Conservation (phyloP, 305 asterid genomes). For the Ilex paraguariensis region DNA sequence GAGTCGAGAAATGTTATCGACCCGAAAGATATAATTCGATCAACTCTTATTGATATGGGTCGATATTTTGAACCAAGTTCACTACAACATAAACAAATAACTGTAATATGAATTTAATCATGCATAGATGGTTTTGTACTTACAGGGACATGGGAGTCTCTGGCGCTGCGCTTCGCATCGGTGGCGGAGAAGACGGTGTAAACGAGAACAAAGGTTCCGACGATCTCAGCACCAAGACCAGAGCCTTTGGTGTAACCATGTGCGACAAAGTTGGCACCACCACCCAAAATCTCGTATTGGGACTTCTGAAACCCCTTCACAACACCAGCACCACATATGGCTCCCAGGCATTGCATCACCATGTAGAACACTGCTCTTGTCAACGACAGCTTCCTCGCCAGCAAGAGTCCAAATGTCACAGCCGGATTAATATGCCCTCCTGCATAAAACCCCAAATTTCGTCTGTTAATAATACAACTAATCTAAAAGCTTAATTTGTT, state of each 20-base stretch:
- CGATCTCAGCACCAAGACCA: neutral
- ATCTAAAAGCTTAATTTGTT: no score
- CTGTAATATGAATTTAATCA: no score
- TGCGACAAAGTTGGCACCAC: conserved; percentile 9
- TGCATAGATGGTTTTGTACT: conserved; percentile 3
- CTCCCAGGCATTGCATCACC: no score
- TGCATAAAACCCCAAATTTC: neutral
- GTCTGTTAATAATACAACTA: no score
- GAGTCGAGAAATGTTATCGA: no score
- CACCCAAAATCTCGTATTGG: conserved; percentile 6
- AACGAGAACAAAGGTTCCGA: no score
- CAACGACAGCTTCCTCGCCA: conserved; percentile 9
- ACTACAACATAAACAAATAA: no score
- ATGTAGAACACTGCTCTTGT: neutral
- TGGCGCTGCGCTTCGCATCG: conserved; percentile 18
- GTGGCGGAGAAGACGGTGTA: conserved; percentile 9
- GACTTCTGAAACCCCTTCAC: conserved; percentile 12
- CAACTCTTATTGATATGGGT: no score
- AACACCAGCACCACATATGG: conserved; percentile 1
- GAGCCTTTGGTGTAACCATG: conserved; percentile 15
- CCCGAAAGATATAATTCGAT: no score
- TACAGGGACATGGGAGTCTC: conserved; percentile 21
- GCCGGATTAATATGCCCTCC: no score
- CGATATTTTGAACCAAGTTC: no score
- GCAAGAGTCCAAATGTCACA: conserved; percentile 4